phyloP scores from a whole-genome alignment of 2,329 filamentous ascomycete genomes.

The Colletotrichum australisinense region DNA sequence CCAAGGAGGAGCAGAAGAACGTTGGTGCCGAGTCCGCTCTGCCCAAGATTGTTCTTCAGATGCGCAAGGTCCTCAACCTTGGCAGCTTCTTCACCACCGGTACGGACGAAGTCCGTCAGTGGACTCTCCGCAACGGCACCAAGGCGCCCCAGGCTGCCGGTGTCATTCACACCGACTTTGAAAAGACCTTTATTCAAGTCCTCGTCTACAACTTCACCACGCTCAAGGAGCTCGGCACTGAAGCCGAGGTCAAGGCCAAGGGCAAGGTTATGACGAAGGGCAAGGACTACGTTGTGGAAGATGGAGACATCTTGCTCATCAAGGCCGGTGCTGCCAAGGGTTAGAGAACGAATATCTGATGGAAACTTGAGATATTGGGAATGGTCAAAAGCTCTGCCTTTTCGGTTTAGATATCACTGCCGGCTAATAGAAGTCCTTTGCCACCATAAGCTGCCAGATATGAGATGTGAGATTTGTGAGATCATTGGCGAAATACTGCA shows the following conservation, averaged over 20 bases:
- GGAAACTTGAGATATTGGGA: conserved; percentile 34
- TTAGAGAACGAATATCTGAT: conserved; percentile 49
- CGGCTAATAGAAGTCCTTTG: conserved; percentile 31
- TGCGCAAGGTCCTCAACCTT: conserved; percentile 92
- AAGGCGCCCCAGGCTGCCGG: conserved; percentile 98
- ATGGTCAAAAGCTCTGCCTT: conserved; percentile 35
- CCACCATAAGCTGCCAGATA: background rate
- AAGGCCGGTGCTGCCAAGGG: conserved; percentile 88
- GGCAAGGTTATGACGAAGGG: conserved; percentile 99
- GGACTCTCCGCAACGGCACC: conserved; percentile 95
- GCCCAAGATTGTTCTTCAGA: conserved; percentile 90
- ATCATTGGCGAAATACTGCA: background rate
- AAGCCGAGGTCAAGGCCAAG: conserved; percentile 88
- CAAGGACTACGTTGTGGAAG: conserved; percentile 93
- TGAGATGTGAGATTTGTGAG: background rate
- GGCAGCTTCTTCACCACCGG: conserved; percentile 98
- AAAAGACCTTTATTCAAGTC: conserved; percentile 99
- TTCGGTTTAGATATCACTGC: conserved; percentile 35
- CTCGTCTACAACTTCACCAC: conserved; percentile 90
- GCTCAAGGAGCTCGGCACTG: conserved; percentile 89
- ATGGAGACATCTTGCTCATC: conserved; percentile 86
- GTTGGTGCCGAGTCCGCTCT: conserved; percentile 88
- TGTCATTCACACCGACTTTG: conserved; percentile 98
- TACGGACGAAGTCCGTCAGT: conserved; percentile 95
- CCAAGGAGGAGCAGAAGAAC: conserved; percentile 87